Conservation (phyloP, 495 filamentous ascomycete species). For the Hyaloscypha finlandica region DNA sequence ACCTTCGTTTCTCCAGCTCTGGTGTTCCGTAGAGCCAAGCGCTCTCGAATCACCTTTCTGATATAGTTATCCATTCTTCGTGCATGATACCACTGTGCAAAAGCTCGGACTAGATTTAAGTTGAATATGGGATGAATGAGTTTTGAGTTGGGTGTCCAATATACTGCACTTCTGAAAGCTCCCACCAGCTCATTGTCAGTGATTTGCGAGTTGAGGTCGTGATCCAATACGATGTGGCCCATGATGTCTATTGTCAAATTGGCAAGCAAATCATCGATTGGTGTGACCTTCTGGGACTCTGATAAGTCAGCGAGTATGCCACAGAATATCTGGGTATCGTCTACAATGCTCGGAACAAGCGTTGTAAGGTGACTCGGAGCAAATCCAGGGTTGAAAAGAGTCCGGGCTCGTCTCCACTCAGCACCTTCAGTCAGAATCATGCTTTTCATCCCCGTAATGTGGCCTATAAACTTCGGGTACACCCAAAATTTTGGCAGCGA, state of each 20-base stretch:
- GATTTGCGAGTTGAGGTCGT: constrained; percentile 36
- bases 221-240: constrained; percentile 36
- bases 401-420: constrained; percentile 43
- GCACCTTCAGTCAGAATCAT: constrained; percentile 26
- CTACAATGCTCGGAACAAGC: constrained; percentile 39
- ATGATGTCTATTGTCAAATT: constrained; percentile 71
- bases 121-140: constrained; percentile 25
- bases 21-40: constrained; percentile 23
- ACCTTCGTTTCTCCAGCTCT: constrained; percentile 1
- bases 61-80: constrained; percentile 38
- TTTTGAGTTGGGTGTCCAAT: constrained; percentile 29
- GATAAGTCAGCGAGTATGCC: constrained; percentile 35
- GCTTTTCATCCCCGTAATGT: constrained; percentile 9
- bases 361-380: constrained; percentile 40
- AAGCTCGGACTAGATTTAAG: constrained; percentile 23
- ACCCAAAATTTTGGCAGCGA: not conserved
- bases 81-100: constrained; percentile 33
- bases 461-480: constrained; percentile 10
- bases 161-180: constrained; percentile 32
- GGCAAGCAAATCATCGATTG: constrained; percentile 67
- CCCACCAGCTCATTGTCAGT: constrained; percentile 36
- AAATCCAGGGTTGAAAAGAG: constrained; percentile 44
- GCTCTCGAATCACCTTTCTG: constrained; percentile 35
- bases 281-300: constrained; percentile 30
- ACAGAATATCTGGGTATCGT: constrained; percentile 39